Evolutionary conservation across 1,139 yeast genomes (phyloP), one percentile per base, ranked within the genome.

Genomic region (Yamadazyma diospyri): DNA sequence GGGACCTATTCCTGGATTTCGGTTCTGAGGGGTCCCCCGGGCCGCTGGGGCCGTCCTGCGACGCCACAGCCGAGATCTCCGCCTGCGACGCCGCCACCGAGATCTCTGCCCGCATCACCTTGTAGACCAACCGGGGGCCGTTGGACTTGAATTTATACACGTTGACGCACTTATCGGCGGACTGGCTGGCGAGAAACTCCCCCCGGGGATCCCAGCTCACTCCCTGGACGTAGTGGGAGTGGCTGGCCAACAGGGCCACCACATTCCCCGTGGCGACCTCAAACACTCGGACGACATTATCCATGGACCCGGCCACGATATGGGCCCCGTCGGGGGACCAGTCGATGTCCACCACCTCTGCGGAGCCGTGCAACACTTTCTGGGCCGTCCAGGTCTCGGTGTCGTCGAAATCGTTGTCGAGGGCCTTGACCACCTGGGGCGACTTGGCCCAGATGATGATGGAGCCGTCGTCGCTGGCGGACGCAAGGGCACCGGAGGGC

Each of bases 401-500:
- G 24, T 79, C 86, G 23, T 61, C 65, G 21, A 70, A 77, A 17
- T 51, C 54, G 10, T 55, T 62, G 2, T 82, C 84, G 51, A 80
- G 76, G 26, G 79, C 85, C 40, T 65, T 66, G 3, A 72, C 62
- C 4, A 75, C 61, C 4, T 61, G 61, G 27, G 77, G 82, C 14
- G 79, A 67, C 17, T 71, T 63, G 27, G 66, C 67, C 98, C 98
- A 92, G 23, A 92, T 57, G 41, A 89, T 67, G 12, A 92, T 71
- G 8, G 82, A 76, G 1, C 98, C 98, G 53, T 92, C 98, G 51
- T 92, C 99, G 2, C 97, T 95, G 0, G 95, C 97, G 0, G 94
- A 74, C 0, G 97, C 98, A 23, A 92, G 61, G 8, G 72, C 44
- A 0, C 94, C 94, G 3, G 55, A 59, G 1, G 81, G 79, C 50